Evolutionary conservation across 2,329 filamentous ascomycete genomes (phyloP), one percentile per base, ranked within the genome.

Genomic region (Emmonsiellopsis sp.): DNA sequence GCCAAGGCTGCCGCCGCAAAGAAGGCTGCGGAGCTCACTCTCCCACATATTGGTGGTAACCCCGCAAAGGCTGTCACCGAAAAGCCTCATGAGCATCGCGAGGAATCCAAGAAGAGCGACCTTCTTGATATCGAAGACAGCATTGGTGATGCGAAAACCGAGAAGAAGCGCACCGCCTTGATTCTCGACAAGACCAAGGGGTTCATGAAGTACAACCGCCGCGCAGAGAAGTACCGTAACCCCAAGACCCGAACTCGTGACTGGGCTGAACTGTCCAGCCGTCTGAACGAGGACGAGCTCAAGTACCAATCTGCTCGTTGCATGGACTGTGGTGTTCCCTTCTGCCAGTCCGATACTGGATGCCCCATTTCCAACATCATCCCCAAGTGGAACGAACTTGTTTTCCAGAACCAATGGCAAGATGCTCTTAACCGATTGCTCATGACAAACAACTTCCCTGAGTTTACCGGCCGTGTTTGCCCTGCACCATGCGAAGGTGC

Each of bases 301-400:
- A 96, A 96, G 76, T 96, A 95, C 67, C 92, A 97, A 73, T 86
- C 90, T 46, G 92, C 92, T 56, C 88, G 92, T 60, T 97, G 92
- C 77, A 97, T 97, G 92, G 92, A 97, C 74, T 97, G 92, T 57
- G 92, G 92, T 82, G 91, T 97, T 56, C 92, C 92, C 1, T 97
- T 97, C 80, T 97, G 92, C 64, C 92, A 97, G 71, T 95, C 90
- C 17, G 92, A 97, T 62, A 90, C 88, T 58, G 92, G 92, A 48
- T 97, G 92, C 68, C 92, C 92, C 1, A 96, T 96, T 70, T 90
- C 85, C 61, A 97, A 97, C 75, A 94, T 97, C 66, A 97, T 97
- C 63, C 92, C 92, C 54, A 96, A 96, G 63, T 95, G 88, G 88
- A 95, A 94, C 54, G 90, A 95, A 56, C 59, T 95, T 7, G 82